Evolutionary conservation across 768 basidiomycete genomes (phyloP).

Genomic region (Coprinellus micaceus): DNA sequence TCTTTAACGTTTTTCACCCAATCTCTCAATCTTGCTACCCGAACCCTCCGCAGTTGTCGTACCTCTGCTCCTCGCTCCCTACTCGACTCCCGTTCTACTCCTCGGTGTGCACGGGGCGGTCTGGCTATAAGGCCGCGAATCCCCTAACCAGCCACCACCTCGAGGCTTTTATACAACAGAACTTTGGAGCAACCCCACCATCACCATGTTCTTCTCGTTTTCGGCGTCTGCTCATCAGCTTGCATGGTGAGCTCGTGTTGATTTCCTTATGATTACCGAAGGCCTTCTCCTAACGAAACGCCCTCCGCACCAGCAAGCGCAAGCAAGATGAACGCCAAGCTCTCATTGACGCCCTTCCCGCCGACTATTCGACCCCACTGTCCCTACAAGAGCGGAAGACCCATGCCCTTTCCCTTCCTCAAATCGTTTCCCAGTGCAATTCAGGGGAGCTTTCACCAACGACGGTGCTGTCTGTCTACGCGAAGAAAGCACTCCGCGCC

Average conservation of each 20-base stretch:
- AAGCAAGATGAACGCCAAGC: constrained; percentile 44
- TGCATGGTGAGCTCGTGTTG: constrained; percentile 33
- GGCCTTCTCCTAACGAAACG: neutral
- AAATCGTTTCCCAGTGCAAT: constrained; percentile 43
- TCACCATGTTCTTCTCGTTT: constrained; percentile 33
- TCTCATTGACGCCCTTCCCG: constrained; percentile 38
- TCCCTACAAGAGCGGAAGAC: constrained; percentile 43
- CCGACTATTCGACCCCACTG: constrained; percentile 37
- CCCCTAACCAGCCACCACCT: constrained; percentile 13
- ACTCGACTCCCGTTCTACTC: constrained; percentile 26
- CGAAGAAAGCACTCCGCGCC: constrained; percentile 50
- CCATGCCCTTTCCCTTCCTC: constrained; percentile 45
- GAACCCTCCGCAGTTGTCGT: constrained; percentile 28
- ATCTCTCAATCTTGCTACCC: constrained; percentile 16
- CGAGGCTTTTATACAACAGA: constrained; percentile 3
- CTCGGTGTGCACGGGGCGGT: constrained; percentile 23
- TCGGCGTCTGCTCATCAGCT: constrained; percentile 34
- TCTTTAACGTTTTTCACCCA: constrained; percentile 20
- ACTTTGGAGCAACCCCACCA: constrained; percentile 15
- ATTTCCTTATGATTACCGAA: constrained; percentile 6
- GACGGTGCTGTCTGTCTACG: constrained; percentile 47
- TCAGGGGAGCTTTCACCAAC: constrained; percentile 38
- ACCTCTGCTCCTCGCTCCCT: constrained; percentile 16
- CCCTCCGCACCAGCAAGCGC: constrained; percentile 29
- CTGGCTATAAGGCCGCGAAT: constrained; percentile 12